Base-by-base conservation (phyloP, 108 stramenopile species). In the Asterionellopsis glacialis region DNA sequence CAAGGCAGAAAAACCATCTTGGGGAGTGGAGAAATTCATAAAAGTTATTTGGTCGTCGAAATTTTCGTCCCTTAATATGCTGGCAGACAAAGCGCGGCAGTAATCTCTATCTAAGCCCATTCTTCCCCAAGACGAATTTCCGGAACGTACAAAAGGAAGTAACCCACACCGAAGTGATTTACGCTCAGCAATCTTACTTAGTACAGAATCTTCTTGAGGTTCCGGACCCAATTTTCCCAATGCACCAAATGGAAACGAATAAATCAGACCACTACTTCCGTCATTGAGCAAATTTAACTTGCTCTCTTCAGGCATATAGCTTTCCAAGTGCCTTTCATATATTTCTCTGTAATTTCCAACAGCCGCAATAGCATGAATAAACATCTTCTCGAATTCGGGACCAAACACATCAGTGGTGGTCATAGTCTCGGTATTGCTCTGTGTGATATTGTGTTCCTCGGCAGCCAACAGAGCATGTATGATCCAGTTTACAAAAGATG, bases 191-290 rank as follows among this genome's bases (percentile, higher is more conserved):
- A n/a, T n/a, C n/a, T n/a, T n/a, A n/a, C n/a, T n/a, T n/a, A n/a
- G n/a, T n/a, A n/a, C n/a, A n/a, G n/a, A n/a, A n/a, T n/a, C 33
- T 33, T 33, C 33, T 33, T 33, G 5, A 33, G 33, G 33, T 33
- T 33, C 7, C n/a, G n/a, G n/a, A n/a, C n/a, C n/a, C n/a, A n/a
- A n/a, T n/a, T n/a, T n/a, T n/a, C n/a, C n/a, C n/a, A n/a, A n/a
- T n/a, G n/a, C n/a, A 7, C 80, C 83, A 67, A 78, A 74, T 4
- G 83, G 83, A 47, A 61, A 68, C 3, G 74, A 16, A 49, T 71
- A 76, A 13, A 79, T 53, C 57, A 81, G 59, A 0, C 64, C 67
- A 16, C 78, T 58, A 49, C 18, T 28, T 41, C 84, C 84, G 55
- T 59, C 26, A 56, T 85, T 85, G 51, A 80, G 68, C 24, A 41